Evolutionary conservation across 495 filamentous ascomycete species (phyloP).

Genomic region (Tetracladium setigerum): DNA sequence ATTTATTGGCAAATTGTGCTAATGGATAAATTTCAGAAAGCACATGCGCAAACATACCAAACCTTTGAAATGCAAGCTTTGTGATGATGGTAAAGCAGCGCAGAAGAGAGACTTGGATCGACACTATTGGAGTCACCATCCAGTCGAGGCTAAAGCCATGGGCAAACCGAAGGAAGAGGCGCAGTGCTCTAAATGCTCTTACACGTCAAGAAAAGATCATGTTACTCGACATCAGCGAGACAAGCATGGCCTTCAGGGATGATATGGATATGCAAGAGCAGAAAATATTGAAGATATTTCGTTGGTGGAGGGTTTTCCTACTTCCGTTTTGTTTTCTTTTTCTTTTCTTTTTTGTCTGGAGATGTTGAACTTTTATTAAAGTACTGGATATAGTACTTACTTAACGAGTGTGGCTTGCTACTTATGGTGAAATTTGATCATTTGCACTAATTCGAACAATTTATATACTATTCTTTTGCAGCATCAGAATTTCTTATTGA

Average conservation of each 20-base stretch:
- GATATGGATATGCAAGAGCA: slow-evolving; percentile 46
- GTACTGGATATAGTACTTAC: too few species aligned
- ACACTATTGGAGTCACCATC: slow-evolving; percentile 1
- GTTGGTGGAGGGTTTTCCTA: too few species aligned
- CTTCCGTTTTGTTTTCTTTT: too few species aligned
- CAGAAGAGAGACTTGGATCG: slow-evolving; percentile 3
- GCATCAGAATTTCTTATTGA: too few species aligned
- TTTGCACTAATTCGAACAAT: too few species aligned
- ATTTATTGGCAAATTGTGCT: neutral
- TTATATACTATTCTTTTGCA: too few species aligned
- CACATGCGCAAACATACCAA: neutral
- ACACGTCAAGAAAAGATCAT: slow-evolving; percentile 1
- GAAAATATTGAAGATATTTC: slow-evolving; percentile 48
- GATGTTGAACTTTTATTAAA: too few species aligned
- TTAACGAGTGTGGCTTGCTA: too few species aligned
- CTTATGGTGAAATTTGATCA: too few species aligned
- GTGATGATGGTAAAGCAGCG: neutral
- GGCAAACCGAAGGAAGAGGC: neutral
- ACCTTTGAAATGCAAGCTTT: neutral
- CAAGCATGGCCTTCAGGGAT: slow-evolving; percentile 10
- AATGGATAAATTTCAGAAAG: neutral
- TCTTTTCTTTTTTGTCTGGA: too few species aligned
- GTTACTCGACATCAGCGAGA: neutral
- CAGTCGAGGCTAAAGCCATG: neutral
- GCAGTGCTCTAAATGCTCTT: neutral